Evolutionary conservation across 768 basidiomycete species (phyloP), one percentile per base, ranked within the genome.

Genomic region (Agrocybe chaxingu): DNA sequence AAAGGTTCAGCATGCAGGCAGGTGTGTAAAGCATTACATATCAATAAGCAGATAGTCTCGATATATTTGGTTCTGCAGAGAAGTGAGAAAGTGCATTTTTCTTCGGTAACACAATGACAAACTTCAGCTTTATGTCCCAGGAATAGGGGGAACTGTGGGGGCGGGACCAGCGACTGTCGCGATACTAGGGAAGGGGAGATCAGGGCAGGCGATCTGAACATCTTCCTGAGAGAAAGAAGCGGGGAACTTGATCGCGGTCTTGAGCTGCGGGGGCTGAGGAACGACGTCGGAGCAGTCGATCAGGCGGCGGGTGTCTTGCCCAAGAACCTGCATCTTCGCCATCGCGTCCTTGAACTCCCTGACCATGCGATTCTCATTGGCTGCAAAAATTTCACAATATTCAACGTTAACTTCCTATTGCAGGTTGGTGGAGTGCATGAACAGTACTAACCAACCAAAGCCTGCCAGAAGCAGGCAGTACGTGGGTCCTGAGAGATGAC

Each of bases 281-380:
- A 61, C 52, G 39, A 61, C 67, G 44, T 71, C 69, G 4, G 69
- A 70, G 61, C 71, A 73, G 58, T 71, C 71, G 45, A 69, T 58
- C 40, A 72, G 56, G 9, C 60, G 56, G 39, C 29, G 45, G 16
- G 39, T 47, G 51, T 65, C 57, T 41, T 69, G 67, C 33, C 68
- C 69, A 38, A 70, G 53, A 33, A 68, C 60, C 18, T 66, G 62
- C 19, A 71, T 59, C 59, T 69, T 70, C 8, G 61, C 62, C 66
- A 70, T 70, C 4, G 67, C 70, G 43, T 51, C 47, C 42, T 58
- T 59, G 61, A 70, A 71, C 11, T 57, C 36, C 18, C 32, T 12
- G 48, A 50, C 48, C 62, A 69, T 66, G 32, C 46, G 46, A 3
- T 48, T 44, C 45, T 66, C 67, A 36, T 67, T 56, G 55, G 62